phyloP scores from a whole-genome alignment of 148 eudicot species.

The Hydrangea macrophylla region DNA sequence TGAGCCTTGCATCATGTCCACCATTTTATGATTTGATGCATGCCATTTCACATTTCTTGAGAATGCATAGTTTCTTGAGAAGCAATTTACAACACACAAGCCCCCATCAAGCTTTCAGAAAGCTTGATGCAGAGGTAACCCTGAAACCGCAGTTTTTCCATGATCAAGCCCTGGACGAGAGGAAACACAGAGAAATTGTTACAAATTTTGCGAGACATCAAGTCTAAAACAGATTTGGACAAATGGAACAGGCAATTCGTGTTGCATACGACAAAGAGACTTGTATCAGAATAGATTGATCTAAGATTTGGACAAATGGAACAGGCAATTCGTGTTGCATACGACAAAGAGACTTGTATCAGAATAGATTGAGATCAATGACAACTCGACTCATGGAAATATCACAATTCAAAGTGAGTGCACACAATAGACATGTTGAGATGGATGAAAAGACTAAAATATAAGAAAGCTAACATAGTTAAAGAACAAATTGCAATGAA shows the following conservation, averaged over 20 bases:
- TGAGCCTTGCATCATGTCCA: no score
- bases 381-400: not conserved
- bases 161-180: conserved; percentile 31
- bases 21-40: no score
- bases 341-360: not conserved
- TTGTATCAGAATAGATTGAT: no score
- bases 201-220: no score
- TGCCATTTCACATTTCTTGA: not conserved
- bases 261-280: no score
- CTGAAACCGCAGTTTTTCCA: conserved; percentile 14
- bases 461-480: not conserved
- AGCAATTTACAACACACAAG: not conserved
- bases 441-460: not conserved
- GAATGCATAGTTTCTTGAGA: not conserved
- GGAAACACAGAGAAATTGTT: not conserved
- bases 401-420: not conserved
- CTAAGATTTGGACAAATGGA: not conserved
- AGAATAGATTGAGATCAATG: not conserved
- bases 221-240: no score
- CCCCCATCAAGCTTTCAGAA: conserved; percentile 6
- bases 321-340: no score
- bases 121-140: conserved; percentile 14
- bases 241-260: no score
- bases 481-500: not conserved
- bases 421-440: not conserved